Percentiles rank a stretch among this genome's conserved stretches.
These are phyloP conservation scores for Plantago major DNA, from an alignment of 257 asterid species.

Conservation along the genomic window DNA sequence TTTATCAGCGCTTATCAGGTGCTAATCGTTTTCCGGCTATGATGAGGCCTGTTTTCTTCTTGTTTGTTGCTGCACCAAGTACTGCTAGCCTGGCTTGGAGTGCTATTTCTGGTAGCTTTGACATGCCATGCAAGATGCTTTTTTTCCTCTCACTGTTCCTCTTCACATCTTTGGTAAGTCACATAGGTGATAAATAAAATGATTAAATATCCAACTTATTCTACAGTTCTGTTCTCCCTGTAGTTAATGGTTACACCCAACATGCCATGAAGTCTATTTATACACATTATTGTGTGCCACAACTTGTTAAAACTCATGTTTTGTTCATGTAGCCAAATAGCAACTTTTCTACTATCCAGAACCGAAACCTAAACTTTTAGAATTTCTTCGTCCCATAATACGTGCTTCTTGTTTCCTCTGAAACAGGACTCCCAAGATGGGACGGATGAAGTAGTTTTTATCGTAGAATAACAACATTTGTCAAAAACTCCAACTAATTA, in stretches of 20 bases:
- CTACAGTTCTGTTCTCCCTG: background rate
- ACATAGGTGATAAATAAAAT: too few species aligned
- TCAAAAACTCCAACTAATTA: background rate
- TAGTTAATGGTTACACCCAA: background rate
- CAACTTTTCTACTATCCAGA: too few species aligned
- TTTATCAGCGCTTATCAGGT: slow-evolving; percentile 45
- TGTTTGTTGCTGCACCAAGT: slow-evolving; percentile 48
- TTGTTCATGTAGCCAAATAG: too few species aligned
- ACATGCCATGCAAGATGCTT: slow-evolving; percentile 37
- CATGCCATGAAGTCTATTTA: too few species aligned
- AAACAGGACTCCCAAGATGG: too few species aligned
- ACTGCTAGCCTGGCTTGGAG: slow-evolving; percentile 48
- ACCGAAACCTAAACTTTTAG: too few species aligned
- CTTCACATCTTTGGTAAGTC: slow-evolving; percentile 42
- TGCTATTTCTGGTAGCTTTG: slow-evolving; percentile 38
- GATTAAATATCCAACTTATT: background rate
- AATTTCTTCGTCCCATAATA: too few species aligned
- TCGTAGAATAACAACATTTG: too few species aligned
- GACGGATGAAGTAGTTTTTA: too few species aligned
- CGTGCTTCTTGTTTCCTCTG: too few species aligned
- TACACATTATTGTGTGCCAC: too few species aligned
- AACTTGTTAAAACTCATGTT: too few species aligned
- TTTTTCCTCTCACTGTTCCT: slow-evolving; percentile 48
- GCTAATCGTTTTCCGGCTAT: slow-evolving; percentile 24
- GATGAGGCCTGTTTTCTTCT: slow-evolving; percentile 38